phyloP scores from a whole-genome alignment of 805 yeast genomes.

The Kodamaea laetipori region DNA sequence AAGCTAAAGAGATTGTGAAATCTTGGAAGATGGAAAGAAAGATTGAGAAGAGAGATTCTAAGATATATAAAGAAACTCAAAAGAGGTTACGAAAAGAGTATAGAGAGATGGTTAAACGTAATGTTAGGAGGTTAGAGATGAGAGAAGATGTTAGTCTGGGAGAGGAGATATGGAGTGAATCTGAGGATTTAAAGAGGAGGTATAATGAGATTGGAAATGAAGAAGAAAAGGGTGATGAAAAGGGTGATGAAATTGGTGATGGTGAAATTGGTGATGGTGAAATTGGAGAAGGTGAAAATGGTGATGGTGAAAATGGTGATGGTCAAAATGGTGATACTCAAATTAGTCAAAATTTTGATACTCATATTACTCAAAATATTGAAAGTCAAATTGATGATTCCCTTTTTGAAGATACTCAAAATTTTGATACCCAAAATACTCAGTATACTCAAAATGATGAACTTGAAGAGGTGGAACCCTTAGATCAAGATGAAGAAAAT shows the following conservation, averaged over 20 bases:
- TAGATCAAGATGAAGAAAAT: too few species aligned
- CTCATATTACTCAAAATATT: neutral
- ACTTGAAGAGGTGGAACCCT: too few species aligned
- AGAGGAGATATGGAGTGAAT: constrained; percentile 5
- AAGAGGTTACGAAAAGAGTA: constrained; percentile 12
- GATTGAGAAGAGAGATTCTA: constrained; percentile 13
- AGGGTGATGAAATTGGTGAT: constrained; percentile 1
- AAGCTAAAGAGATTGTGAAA: constrained; percentile 15
- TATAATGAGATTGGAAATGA: constrained; percentile 7
- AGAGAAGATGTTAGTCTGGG: too few species aligned
- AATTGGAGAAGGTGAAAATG: neutral
- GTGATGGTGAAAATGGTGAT: neutral
- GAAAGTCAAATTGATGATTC: too few species aligned
- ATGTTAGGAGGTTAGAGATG: constrained; percentile 2
- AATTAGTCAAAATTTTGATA: constrained; percentile 10
- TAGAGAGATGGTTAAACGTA: constrained; percentile 11
- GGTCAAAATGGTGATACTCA: constrained; percentile 9
- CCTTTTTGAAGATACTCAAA: too few species aligned
- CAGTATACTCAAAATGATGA: too few species aligned
- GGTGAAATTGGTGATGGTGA: neutral
- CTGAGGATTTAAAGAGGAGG: constrained; percentile 1
- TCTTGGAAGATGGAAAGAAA: constrained; percentile 14
- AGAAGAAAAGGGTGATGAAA: constrained; percentile 17
- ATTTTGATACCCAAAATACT: neutral
- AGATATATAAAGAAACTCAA: neutral